Evolutionary conservation across 2,329 filamentous ascomycete species (phyloP), one percentile per base, ranked within the genome.

Genomic region (Diplocarpon mali): DNA sequence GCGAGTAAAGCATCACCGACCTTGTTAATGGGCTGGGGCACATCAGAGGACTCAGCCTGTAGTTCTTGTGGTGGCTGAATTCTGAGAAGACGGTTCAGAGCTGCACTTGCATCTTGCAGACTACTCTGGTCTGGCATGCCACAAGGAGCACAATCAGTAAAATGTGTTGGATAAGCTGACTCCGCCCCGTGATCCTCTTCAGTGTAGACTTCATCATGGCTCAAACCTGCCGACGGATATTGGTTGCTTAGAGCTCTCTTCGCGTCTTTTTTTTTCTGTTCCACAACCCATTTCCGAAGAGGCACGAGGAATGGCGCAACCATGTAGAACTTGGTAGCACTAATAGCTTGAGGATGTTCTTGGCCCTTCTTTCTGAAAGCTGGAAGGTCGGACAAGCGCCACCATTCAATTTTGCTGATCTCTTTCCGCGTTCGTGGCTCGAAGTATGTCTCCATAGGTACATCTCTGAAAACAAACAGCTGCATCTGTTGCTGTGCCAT

Each of bases 381-480:
- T 1, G 92, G 90, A 20, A 98, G 73, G 49, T 95, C 88, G 0
- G 83, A 84, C 34, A 98, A 69, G 55, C 80, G 86, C 67, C 93
- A 95, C 92, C 92, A 98, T 61, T 86, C 72, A 48, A 98, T 95
- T 65, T 87, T 93, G 65, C 90, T 94, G 60, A 98, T 98, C 64
- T 98, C 93, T 64, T 96, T 96, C 45, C 93, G 75, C 5, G 92
- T 96, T 55, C 81, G 81, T 3, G 93, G 86, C 63, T 90, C 84
- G 60, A 98, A 98, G 48, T 80, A 64, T 0, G 87, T 90, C 57
- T 95, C 81, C 71, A 85, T 84, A 12, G 88, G 85, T 2, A 98
- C 79, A 51, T 88, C 80, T 42, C 87, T 80, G 61, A 98, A 94
- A 39, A 96, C 84, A 61, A 92, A 98, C 30, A 98, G 74, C 51